These are phyloP conservation scores for Theileria orientalis DNA, from an alignment of 169 alveolate genomes.

Conservation along the genomic window DNA sequence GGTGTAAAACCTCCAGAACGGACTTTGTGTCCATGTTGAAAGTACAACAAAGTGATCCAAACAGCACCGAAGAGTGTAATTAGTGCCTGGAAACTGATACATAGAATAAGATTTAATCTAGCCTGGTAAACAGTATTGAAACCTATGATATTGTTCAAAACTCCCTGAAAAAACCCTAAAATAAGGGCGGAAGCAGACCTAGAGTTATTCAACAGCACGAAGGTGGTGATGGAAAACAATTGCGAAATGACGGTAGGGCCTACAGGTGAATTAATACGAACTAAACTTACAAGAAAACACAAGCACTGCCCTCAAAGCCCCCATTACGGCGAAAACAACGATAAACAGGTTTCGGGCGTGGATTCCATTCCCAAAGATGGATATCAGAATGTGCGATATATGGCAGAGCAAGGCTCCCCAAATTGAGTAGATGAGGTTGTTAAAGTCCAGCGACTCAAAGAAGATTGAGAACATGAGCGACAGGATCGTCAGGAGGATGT, in stretches of 20 bases:
- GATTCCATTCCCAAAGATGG: neutral
- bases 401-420: conserved; percentile 14
- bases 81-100: conserved; percentile 19
- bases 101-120: conserved; percentile 8
- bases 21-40: neutral
- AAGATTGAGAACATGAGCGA: neutral
- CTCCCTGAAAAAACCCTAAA: conserved; percentile 11
- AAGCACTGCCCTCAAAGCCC: conserved; percentile 3
- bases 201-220: conserved; percentile 2
- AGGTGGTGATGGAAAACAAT: conserved; percentile 15
- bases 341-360: conserved; percentile 19
- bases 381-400: conserved; percentile 5
- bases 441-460: neutral
- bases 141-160: conserved; percentile 15
- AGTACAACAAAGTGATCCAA: conserved; percentile 15
- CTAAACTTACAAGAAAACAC: conserved; percentile 3
- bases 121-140: neutral
- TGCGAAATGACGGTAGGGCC: conserved; percentile 9
- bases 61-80: conserved; percentile 13
- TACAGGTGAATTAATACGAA: neutral
- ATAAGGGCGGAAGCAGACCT: conserved; percentile 4
- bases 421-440: neutral
- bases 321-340: neutral
- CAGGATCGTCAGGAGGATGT: conserved; percentile 1
- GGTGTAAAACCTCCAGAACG: neutral